phyloP scores from a whole-genome alignment of 345 rosid genomes.

The Carallia brachiata region DNA sequence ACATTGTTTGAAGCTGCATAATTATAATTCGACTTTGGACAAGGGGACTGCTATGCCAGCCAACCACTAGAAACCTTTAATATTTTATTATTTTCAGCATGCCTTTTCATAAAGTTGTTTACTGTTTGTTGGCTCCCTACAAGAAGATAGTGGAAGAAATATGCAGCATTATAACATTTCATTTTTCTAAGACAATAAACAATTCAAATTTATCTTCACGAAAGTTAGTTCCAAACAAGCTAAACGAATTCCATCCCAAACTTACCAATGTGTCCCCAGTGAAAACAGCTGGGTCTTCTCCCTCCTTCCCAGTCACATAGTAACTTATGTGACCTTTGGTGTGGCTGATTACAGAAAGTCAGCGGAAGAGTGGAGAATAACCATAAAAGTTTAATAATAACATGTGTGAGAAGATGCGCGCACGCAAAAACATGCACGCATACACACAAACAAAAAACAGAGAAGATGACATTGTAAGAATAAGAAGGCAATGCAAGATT shows the following conservation, averaged over 20 bases:
- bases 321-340: conserved; percentile 92
- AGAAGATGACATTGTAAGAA: no score
- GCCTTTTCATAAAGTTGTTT: background rate
- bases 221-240: background rate
- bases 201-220: background rate
- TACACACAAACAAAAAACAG: no score
- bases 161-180: background rate
- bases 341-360: conserved; percentile 48
- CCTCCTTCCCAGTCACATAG: conserved; percentile 61
- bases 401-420: background rate
- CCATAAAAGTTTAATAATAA: background rate
- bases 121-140: background rate
- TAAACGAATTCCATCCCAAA: conserved; percentile 1
- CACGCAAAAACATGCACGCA: no score
- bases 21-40: background rate
- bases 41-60: background rate
- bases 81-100: background rate
- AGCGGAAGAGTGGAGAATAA: conserved; percentile 5
- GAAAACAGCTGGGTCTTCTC: conserved; percentile 70
- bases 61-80: background rate
- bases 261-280: conserved; percentile 92
- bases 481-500: no score
- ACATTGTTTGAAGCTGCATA: background rate
- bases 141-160: background rate
- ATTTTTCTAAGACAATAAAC: background rate